Base-by-base conservation (phyloP, 83 land plant genomes). In the Picea abies region DNA sequence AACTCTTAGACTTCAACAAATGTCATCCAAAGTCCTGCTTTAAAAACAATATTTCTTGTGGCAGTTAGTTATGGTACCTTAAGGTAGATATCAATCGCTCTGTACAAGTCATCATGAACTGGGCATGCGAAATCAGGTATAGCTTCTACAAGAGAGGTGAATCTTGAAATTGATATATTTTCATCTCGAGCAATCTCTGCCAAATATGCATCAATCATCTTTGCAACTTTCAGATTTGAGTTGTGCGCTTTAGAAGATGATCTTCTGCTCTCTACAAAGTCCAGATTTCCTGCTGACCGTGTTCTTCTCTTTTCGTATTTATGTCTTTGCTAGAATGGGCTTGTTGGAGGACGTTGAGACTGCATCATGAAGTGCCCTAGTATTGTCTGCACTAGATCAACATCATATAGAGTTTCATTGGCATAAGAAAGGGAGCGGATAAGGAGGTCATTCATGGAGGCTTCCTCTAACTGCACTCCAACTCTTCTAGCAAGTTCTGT, bases 71-170 rank as follows among this genome's bases (percentile, higher is more conserved):
- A 17, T 23, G 23, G 81, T 87, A 96, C 99, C 99, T 91, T 93
- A 63, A 95, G 94, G 75, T 93, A 96, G 19, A 87, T 93, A 85
- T 96, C 96, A 82, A 96, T 89, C 12, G 90, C 98, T 76, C 87
- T 82, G 92, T 95, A 96, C 60, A 96, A 89, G 76, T 89, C 94
- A 84, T 96, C 99, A 86, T 96, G 98, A n/a, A 92, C 93, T 20
- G 86, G 83, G 87, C 98, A 85, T 9, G 99, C 91, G 66, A 95
- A 93, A 4, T 92, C 93, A 5, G 99, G 98, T 32, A 95, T 56
- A 15, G 89, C 76, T 79, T 92, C 98, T 63, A 95, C 96, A 70
- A 96, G 84, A 1, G 91, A 81, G 58, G 91, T 82, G 78, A 96
- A 75, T 84, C 95, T 96, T 12, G 89, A 79, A 41, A 96, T 70